Conservation (phyloP, 768 basidiomycete genomes). For the Calocybe indica region DNA sequence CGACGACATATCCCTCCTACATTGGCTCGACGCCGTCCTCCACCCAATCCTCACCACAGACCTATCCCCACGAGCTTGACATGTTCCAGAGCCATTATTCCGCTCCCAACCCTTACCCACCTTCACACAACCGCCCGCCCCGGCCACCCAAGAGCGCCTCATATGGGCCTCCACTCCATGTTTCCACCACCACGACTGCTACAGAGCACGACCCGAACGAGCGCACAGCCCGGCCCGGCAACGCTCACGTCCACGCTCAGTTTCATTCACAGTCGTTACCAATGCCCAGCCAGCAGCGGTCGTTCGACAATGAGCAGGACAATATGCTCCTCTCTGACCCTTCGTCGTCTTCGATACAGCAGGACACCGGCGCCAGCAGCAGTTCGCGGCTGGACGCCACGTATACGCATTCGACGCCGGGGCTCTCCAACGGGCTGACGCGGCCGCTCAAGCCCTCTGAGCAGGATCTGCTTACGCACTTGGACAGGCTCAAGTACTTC, state of each 20-base stretch:
- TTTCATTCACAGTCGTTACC: slow-evolving; percentile 29
- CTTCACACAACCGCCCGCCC: slow-evolving; percentile 14
- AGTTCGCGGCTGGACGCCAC: neutral
- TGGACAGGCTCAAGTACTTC: slow-evolving; percentile 85
- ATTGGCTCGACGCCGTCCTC: slow-evolving; percentile 28
- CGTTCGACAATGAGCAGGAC: slow-evolving; percentile 6
- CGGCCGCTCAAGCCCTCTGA: slow-evolving; percentile 60
- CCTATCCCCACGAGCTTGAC: slow-evolving; percentile 14
- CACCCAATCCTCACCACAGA: slow-evolving; percentile 18
- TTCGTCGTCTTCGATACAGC: neutral
- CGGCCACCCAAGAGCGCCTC: slow-evolving; percentile 13
- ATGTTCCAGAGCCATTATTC: slow-evolving; percentile 10
- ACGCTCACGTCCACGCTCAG: slow-evolving; percentile 38
- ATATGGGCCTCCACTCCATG: slow-evolving; percentile 23
- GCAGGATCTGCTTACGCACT: slow-evolving; percentile 63
- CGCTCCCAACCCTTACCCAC: slow-evolving; percentile 13
- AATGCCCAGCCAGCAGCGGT: slow-evolving; percentile 9
- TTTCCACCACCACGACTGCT: slow-evolving; percentile 30
- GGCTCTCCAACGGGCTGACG: slow-evolving; percentile 37
- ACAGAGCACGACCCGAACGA: slow-evolving; percentile 40
- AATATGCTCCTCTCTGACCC: slow-evolving; percentile 3
- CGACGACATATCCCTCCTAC: slow-evolving; percentile 19
- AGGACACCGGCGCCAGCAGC: slow-evolving; percentile 6
- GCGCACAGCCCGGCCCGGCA: slow-evolving; percentile 41
- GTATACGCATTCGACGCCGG: slow-evolving; percentile 18